phyloP scores from a whole-genome alignment of 345 rosid species.

The Rubroshorea leprosula region DNA sequence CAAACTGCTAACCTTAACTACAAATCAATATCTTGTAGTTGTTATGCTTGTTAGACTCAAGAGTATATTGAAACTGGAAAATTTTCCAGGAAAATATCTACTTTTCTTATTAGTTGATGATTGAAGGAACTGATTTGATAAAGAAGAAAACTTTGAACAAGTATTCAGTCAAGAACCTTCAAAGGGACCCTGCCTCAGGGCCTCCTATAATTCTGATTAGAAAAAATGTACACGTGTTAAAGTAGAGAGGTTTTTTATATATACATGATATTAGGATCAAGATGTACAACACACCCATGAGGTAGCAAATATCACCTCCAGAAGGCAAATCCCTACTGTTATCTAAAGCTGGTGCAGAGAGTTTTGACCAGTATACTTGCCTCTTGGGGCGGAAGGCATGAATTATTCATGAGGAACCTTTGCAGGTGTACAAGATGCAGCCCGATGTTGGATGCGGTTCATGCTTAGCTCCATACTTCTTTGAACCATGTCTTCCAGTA shows the following conservation, averaged over 20 bases:
- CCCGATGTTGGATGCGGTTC: slow-evolving; percentile 36
- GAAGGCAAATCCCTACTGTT: slow-evolving; percentile 13
- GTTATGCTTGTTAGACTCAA: too few relatives aligned
- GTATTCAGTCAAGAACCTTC: background rate
- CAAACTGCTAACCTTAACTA: too few relatives aligned
- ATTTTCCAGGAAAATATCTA: too few relatives aligned
- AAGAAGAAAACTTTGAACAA: background rate
- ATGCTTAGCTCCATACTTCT: slow-evolving; percentile 64
- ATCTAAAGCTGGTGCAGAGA: slow-evolving; percentile 4
- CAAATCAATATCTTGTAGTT: too few relatives aligned
- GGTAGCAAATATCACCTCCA: slow-evolving; percentile 24
- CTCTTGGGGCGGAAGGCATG: background rate
- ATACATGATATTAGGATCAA: slow-evolving; percentile 23
- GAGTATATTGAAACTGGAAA: too few relatives aligned
- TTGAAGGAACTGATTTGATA: too few relatives aligned
- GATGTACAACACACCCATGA: slow-evolving; percentile 30
- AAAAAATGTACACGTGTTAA: slow-evolving; percentile 18
- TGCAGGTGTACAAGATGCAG: slow-evolving; percentile 33
- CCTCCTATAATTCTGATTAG: slow-evolving; percentile 14
- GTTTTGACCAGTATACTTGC: slow-evolving; percentile 14
- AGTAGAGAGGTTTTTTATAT: slow-evolving; percentile 23
- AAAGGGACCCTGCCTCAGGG: slow-evolving; percentile 8
- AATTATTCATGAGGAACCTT: slow-evolving; percentile 25
- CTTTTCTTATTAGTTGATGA: too few relatives aligned
- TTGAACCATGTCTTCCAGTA: slow-evolving; percentile 65